phyloP scores from a whole-genome alignment of 2,329 filamentous ascomycete genomes.

The Periconia digitata region DNA sequence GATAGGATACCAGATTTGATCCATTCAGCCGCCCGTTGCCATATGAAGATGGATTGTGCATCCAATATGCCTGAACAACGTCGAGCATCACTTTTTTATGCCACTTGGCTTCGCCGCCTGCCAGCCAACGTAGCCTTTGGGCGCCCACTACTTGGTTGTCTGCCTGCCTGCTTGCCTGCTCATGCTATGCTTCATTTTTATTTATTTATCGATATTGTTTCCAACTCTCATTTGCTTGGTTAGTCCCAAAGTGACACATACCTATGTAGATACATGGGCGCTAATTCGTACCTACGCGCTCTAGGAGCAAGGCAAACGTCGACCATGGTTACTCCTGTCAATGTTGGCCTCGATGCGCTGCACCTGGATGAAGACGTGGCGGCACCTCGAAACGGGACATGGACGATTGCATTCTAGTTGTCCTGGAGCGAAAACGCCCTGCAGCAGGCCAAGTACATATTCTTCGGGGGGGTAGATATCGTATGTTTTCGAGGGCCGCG shows the following conservation, averaged over 20 bases:
- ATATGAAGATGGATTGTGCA: neutral
- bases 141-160: neutral
- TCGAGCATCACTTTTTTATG: neutral
- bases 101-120: no score
- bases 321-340: no score
- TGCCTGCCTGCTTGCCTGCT: no score
- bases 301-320: no score
- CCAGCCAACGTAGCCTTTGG: neutral
- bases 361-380: neutral
- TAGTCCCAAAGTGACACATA: no score
- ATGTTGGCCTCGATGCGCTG: neutral
- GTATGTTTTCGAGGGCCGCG: neutral
- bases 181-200: no score
- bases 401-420: neutral
- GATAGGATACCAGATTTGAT: neutral
- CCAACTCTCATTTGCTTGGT: no score
- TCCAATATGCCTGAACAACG: neutral
- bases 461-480: neutral
- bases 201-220: no score
- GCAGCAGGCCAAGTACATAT: neutral
- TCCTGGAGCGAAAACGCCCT: neutral
- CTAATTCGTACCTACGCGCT: no score
- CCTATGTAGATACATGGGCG: no score
- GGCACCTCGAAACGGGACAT: neutral
- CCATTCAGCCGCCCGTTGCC: neutral